These are phyloP conservation scores for Taiozyma onychis DNA, from an alignment of 1,139 yeast species.

Conservation along the genomic window DNA sequence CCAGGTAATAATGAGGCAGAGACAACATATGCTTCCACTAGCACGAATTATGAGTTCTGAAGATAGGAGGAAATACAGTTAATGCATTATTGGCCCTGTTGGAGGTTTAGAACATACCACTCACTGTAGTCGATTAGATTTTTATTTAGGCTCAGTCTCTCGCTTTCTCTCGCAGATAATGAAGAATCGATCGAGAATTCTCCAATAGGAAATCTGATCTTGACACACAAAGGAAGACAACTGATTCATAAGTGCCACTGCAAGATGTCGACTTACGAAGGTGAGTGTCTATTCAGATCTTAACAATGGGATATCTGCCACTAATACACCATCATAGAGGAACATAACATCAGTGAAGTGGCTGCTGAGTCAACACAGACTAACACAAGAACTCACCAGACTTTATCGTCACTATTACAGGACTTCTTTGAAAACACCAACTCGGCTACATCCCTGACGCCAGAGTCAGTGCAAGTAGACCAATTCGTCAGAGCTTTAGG, in stretches of 20 bases:
- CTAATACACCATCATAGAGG: constrained; percentile 5
- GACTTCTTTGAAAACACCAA: constrained; percentile 10
- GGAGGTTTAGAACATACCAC: background rate
- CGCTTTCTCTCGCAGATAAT: too few relatives aligned
- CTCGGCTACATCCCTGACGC: background rate
- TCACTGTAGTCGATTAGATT: background rate
- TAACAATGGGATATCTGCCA: background rate
- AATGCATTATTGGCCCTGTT: background rate
- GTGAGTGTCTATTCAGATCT: constrained; percentile 6
- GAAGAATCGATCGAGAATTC: background rate
- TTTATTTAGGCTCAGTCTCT: too few relatives aligned
- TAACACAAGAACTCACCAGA: constrained; percentile 14
- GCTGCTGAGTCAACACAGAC: background rate
- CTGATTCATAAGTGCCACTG: background rate
- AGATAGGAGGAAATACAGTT: background rate
- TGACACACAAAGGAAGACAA: background rate
- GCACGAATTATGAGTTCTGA: background rate
- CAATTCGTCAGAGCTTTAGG: constrained; percentile 19
- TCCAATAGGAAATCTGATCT: background rate
- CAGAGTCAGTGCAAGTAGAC: constrained; percentile 20
- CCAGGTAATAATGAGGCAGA: background rate
- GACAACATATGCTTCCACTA: background rate
- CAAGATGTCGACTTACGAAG: constrained; percentile 22
- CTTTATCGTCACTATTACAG: constrained; percentile 12
- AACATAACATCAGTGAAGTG: constrained; percentile 9